Conservation (phyloP, 768 basidiomycete species). For the Clitopilus passeckerianus region DNA sequence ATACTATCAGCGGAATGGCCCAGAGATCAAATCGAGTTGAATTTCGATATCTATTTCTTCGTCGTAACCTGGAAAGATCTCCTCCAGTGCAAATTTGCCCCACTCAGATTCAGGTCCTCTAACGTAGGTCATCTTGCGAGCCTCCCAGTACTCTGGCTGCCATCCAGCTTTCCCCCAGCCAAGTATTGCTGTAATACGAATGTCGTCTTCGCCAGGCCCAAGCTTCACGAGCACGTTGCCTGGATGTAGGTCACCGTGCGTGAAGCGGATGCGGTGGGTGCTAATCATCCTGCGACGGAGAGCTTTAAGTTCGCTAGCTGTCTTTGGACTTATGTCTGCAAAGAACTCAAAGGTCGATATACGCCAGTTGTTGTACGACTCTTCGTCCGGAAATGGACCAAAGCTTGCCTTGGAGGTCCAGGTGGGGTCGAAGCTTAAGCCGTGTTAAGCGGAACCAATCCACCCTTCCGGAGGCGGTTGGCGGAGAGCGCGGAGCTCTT, state of each 20-base stretch:
- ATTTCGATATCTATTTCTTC: no score
- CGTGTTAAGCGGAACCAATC: not conserved
- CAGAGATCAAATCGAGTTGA: no score
- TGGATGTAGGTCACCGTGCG: no score
- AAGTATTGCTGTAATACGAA: constrained; percentile 1
- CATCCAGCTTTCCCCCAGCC: constrained; percentile 10
- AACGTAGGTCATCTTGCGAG: not conserved
- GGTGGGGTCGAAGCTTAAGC: not conserved
- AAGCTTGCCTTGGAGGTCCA: not conserved
- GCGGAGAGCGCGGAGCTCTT: not conserved
- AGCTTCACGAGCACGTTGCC: constrained; percentile 1
- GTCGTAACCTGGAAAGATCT: no score
- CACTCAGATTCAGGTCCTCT: no score
- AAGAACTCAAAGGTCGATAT: constrained; percentile 1
- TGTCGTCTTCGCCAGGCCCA: not conserved
- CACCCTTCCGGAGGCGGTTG: not conserved
- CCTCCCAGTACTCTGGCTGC: constrained; percentile 9
- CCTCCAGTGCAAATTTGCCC: no score
- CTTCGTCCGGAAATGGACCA: constrained; percentile 2
- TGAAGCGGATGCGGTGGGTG: no score
- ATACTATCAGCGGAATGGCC: no score
- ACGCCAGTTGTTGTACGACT: constrained; percentile 8
- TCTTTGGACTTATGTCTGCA: constrained; percentile 3
- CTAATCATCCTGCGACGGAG: no score
- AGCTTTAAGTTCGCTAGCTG: no score